These are phyloP conservation scores for Solanum pimpinellifolium DNA, from an alignment of 257 asterid genomes.

Conservation along the genomic window DNA sequence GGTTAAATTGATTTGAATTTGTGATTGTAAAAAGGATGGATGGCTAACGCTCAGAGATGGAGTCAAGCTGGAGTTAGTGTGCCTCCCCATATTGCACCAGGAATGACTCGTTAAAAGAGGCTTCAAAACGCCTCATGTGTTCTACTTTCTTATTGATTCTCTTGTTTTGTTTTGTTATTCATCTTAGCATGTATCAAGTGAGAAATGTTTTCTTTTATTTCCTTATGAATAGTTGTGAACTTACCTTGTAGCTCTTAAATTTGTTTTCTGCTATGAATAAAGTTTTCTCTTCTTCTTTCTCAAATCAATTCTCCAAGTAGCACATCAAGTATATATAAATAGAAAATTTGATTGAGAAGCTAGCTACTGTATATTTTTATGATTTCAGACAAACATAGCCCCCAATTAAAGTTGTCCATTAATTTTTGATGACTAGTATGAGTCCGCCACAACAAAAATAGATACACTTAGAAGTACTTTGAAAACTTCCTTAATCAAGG, in stretches of 20 bases:
- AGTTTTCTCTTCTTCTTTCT: neutral
- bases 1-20: neutral
- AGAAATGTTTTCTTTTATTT: neutral
- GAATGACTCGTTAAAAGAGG: constrained; percentile 4
- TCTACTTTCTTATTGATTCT: neutral
- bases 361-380: too few relatives aligned
- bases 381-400: neutral
- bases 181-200: neutral
- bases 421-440: neutral
- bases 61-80: neutral
- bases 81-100: constrained; percentile 10
- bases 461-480: neutral
- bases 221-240: neutral
- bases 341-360: neutral
- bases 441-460: neutral
- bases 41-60: constrained; percentile 14
- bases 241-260: neutral
- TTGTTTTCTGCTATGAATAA: neutral
- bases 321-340: neutral
- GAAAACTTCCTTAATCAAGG: neutral
- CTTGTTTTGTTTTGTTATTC: neutral
- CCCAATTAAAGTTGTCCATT: neutral
- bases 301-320: neutral
- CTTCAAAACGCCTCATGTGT: neutral
- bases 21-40: constrained; percentile 6